A percentile compares a stretch with the other conserved stretches of the same genome.
Evolutionary conservation across 1,284 basidiomycete species (phyloP).

Genomic region (Pseudozyma hubeiensis): DNA sequence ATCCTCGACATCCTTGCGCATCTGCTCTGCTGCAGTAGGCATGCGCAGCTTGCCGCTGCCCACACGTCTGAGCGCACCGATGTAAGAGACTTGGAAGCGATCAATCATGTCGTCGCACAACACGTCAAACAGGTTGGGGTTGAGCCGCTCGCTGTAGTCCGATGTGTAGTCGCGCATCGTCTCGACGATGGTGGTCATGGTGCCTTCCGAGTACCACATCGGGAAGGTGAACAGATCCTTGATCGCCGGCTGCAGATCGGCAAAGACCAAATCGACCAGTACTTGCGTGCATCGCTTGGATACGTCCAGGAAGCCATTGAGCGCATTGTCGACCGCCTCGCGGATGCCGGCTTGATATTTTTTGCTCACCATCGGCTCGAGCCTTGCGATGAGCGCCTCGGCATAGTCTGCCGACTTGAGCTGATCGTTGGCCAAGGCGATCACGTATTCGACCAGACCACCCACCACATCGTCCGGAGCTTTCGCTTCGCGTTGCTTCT

Average conservation of each 20-base stretch:
- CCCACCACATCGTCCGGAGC: constrained; percentile 87
- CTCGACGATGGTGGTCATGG: constrained; percentile 85
- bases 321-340: constrained; percentile 90
- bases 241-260: constrained; percentile 89
- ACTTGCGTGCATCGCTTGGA: constrained; percentile 96
- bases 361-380: constrained; percentile 90
- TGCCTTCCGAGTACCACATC: constrained; percentile 75
- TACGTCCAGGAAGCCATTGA: constrained; percentile 97
- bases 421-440: constrained; percentile 98
- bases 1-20: constrained; percentile 83
- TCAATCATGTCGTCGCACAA: constrained; percentile 93
- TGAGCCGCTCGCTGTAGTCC: constrained; percentile 91
- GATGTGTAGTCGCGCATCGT: constrained; percentile 95
- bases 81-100: constrained; percentile 88
- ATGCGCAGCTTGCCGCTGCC: constrained; percentile 81
- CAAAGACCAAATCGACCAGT: constrained; percentile 92
- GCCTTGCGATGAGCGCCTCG: constrained; percentile 83
- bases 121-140: constrained; percentile 89
- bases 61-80: constrained; percentile 85
- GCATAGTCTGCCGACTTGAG: constrained; percentile 94
- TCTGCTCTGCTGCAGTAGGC: constrained; percentile 82
- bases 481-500: constrained; percentile 79
- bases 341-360: constrained; percentile 88
- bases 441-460: constrained; percentile 93
- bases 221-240: constrained; percentile 83